Evolutionary conservation across 1,284 basidiomycete species (phyloP), one percentile per base, ranked within the genome.

Genomic region (Trichosporon sp.): DNA sequence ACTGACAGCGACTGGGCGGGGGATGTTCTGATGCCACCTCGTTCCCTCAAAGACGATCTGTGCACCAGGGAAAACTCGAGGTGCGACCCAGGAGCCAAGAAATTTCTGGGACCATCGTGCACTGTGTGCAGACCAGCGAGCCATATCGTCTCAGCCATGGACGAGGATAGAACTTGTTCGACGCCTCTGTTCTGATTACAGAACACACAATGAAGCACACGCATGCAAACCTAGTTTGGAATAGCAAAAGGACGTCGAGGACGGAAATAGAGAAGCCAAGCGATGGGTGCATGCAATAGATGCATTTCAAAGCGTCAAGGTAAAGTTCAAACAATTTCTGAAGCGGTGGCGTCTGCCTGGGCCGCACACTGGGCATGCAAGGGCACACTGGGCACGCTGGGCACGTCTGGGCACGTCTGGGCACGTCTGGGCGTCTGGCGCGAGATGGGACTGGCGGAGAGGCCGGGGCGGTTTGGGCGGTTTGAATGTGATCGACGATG

Each of bases 401-500:
- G 35, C 26, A 26, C 35, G 35, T 7, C 35, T 37, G 35, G 35
- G 35, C 35, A 37, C 35, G 35, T 5, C 35, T 37, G 35, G 35
- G 35, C 35, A 37, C 35, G 35, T 7, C 35, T 37, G 35, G 35
- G 35, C 35, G 35, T 5, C 35, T 37, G 35, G 35, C 6, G 6
- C 5, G 35, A 37, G 35, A 37, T 26, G 26, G 26, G 35, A 37
- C 35, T 37, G 35, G 35, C 35, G 35, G 35, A 10, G 6, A 5
- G 5, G 35, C 6, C 35, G 35, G 51, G 51, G 19, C 19, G 6
- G 35, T 37, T 10, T n/a, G 54, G 11, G 26, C 26, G 26, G 31
- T 31, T 31, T 63, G 59, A 63, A 63, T 63, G 59, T 35, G 59
- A 63, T 63, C 59, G 59, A 35, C 59, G 59, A 63, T 37, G 59